Percentiles rank a stretch among this genome's conserved stretches.
Evolutionary conservation across 495 filamentous ascomycete genomes (phyloP).

Genomic region (Penicillium samsonianum): DNA sequence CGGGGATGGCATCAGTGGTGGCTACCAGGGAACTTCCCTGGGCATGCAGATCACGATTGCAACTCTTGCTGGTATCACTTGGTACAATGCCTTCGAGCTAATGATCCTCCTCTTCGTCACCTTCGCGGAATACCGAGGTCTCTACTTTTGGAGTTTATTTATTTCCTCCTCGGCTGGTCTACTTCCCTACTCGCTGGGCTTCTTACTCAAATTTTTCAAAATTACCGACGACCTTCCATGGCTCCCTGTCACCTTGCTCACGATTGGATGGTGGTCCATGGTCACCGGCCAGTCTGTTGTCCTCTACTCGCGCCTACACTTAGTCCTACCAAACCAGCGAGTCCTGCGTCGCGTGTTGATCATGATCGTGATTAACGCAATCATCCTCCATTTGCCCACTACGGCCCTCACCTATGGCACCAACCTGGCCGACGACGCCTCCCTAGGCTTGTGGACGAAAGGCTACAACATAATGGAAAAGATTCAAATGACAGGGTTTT

Average conservation of each 20-base stretch:
- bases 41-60: constrained; percentile 52
- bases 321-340: constrained; percentile 54
- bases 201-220: constrained; percentile 61
- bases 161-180: constrained; percentile 56
- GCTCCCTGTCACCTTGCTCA: constrained; percentile 47
- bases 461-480: constrained; percentile 62
- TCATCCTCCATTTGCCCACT: constrained; percentile 57
- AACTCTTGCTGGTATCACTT: constrained; percentile 54
- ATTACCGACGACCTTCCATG: constrained; percentile 37
- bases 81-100: constrained; percentile 58
- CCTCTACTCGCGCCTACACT: constrained; percentile 67
- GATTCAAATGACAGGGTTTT: constrained; percentile 65
- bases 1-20: constrained; percentile 48
- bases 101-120: constrained; percentile 56
- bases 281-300: constrained; percentile 68
- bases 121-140: constrained; percentile 52
- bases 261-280: constrained; percentile 63
- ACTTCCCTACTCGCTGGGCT: constrained; percentile 58
- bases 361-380: constrained; percentile 61
- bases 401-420: constrained; percentile 58
- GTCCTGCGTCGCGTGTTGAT: constrained; percentile 52
- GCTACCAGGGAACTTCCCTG: constrained; percentile 37
- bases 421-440: constrained; percentile 40
- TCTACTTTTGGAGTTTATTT: constrained; percentile 61
- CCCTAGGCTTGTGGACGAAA: constrained; percentile 29